These are phyloP conservation scores for Alternaria novae-zelandiae DNA, from an alignment of 2,329 filamentous ascomycete genomes.

Conservation along the genomic window DNA sequence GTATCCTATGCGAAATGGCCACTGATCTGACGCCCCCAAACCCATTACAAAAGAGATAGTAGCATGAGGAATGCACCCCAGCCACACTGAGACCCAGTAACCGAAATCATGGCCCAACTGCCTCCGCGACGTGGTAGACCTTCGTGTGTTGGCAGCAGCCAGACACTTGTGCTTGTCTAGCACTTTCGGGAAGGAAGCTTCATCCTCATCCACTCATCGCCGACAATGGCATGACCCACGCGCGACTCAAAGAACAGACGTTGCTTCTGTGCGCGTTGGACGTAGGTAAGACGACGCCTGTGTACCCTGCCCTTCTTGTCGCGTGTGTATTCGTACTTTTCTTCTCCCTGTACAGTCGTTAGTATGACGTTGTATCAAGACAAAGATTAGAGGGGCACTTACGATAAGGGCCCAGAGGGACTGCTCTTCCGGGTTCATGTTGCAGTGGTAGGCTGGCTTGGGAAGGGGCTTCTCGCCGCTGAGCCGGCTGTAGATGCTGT, in stretches of 20 bases:
- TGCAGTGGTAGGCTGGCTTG: conserved; percentile 24
- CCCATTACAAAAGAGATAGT: conserved; percentile 13
- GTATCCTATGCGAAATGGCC: conserved; percentile 12
- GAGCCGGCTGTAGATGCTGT: conserved; percentile 17
- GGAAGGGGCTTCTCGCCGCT: conserved; percentile 25
- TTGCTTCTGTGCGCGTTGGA: conserved; percentile 18
- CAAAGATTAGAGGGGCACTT: not conserved
- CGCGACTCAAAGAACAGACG: conserved; percentile 27
- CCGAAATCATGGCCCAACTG: conserved; percentile 1
- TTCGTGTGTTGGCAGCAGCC: not conserved
- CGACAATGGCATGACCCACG: conserved; percentile 25
- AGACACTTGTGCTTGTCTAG: not conserved
- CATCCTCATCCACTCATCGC: conserved; percentile 34
- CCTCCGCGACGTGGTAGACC: not conserved
- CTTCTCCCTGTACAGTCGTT: conserved; percentile 19
- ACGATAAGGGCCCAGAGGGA: conserved; percentile 25
- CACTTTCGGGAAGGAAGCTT: conserved; percentile 16
- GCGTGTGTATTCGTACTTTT: conserved; percentile 18
- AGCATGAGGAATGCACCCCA: conserved; percentile 1
- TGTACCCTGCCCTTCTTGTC: conserved; percentile 19
- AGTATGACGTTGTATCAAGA: not conserved
- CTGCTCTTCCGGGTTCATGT: conserved; percentile 31
- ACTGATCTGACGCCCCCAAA: conserved; percentile 6
- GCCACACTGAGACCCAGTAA: not conserved
- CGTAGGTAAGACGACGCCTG: conserved; percentile 18